phyloP scores from a whole-genome alignment of 2,329 filamentous ascomycete genomes.

The Aspergillus felis region DNA sequence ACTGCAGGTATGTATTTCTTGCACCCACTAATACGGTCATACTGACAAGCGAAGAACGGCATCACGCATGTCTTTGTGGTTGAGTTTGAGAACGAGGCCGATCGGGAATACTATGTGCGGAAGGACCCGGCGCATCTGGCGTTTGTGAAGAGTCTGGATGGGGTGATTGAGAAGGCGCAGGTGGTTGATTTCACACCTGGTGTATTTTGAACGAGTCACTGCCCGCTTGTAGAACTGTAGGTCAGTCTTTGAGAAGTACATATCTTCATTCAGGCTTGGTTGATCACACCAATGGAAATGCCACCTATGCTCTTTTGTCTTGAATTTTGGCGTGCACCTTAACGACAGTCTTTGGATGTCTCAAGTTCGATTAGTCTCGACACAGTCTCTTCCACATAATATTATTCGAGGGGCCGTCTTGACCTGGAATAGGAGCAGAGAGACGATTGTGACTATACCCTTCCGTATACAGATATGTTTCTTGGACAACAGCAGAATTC shows the following conservation, averaged over 20 bases:
- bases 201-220: slow-evolving; percentile 15
- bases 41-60: slow-evolving; percentile 45
- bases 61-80: slow-evolving; percentile 67
- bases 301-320: background rate
- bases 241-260: background rate
- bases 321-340: no score
- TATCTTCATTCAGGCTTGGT: background rate
- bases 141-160: slow-evolving; percentile 49
- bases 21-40: background rate
- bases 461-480: no score
- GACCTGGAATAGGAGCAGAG: no score
- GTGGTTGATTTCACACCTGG: slow-evolving; percentile 33
- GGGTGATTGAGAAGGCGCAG: slow-evolving; percentile 31
- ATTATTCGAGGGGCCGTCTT: no score
- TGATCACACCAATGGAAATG: background rate
- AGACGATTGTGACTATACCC: no score
- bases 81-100: slow-evolving; percentile 60
- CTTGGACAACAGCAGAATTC: background rate
- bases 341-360: no score
- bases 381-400: no score
- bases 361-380: no score
- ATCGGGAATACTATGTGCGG: slow-evolving; percentile 65
- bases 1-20: slow-evolving; percentile 47
- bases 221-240: background rate
- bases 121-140: slow-evolving; percentile 61